These are phyloP conservation scores for Grigorovia jiainica DNA, from an alignment of 805 yeast genomes.

Conservation along the genomic window DNA sequence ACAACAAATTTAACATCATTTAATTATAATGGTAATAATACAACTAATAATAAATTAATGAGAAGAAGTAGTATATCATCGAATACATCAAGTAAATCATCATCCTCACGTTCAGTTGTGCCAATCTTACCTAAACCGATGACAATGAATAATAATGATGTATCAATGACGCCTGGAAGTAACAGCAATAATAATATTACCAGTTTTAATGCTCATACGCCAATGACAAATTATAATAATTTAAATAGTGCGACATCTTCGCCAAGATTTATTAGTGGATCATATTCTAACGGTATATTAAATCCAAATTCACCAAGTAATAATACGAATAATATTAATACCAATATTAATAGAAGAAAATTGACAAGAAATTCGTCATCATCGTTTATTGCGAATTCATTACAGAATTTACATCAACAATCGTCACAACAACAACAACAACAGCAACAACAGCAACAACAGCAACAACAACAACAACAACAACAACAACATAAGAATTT, in stretches of 20 bases:
- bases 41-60: not conserved
- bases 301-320: not conserved
- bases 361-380: conserved; percentile 23
- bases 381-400: conserved; percentile 19
- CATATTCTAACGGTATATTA: conserved; percentile 3
- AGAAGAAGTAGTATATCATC: conserved; percentile 27
- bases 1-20: not conserved
- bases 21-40: not conserved
- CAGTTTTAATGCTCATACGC: not conserved
- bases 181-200: not conserved
- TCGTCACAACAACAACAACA: not conserved
- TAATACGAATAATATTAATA: conserved; percentile 7
- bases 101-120: conserved; percentile 26
- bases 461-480: conserved; percentile 7
- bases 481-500: not conserved
- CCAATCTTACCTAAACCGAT: conserved; percentile 30
- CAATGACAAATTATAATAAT: not conserved
- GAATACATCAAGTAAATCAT: conserved; percentile 22
- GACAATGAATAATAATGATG: conserved; percentile 8
- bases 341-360: conserved; percentile 23
- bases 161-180: not conserved
- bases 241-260: conserved; percentile 21
- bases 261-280: conserved; percentile 13
- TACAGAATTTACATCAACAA: conserved; percentile 16
- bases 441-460: conserved; percentile 10